These are phyloP conservation scores for Torulaspora globosa DNA, from an alignment of 1,139 yeast genomes.

Conservation along the genomic window DNA sequence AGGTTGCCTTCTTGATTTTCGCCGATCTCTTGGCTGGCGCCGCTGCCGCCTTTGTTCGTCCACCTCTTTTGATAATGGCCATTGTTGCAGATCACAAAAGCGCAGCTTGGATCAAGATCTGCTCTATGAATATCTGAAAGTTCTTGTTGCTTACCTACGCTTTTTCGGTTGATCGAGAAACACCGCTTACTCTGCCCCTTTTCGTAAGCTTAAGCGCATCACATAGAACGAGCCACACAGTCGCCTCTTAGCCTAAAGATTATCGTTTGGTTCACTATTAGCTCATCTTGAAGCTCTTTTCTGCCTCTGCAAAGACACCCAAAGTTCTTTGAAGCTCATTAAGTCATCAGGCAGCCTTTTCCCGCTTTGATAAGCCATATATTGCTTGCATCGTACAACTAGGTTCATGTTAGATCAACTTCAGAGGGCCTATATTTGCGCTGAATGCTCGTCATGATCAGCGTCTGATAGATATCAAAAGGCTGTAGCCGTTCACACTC, in stretches of 20 bases:
- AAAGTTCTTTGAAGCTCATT: not conserved
- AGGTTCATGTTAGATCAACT: not conserved
- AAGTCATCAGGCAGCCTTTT: not conserved
- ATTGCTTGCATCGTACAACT: not conserved
- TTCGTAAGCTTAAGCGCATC: slow-evolving; percentile 2
- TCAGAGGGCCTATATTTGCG: not conserved
- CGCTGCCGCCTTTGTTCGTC: slow-evolving; percentile 56
- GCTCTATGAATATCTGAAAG: not conserved
- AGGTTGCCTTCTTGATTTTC: slow-evolving; percentile 81
- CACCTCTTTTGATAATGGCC: slow-evolving; percentile 78
- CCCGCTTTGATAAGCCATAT: too few relatives aligned
- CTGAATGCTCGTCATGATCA: too few relatives aligned
- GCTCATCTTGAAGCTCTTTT: too few relatives aligned
- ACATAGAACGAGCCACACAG: slow-evolving; percentile 1
- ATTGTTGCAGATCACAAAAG: slow-evolving; percentile 35
- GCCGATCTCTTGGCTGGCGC: slow-evolving; percentile 49
- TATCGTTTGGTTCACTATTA: not conserved
- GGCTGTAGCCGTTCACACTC: too few relatives aligned
- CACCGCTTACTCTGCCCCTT: slow-evolving; percentile 7
- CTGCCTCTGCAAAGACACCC: too few relatives aligned
- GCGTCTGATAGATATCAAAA: too few relatives aligned
- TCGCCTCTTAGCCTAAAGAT: not conserved
- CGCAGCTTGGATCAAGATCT: not conserved
- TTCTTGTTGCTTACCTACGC: not conserved
- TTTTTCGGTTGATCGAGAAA: slow-evolving; percentile 2